Percentiles rank a stretch among this genome's conserved stretches.
These are phyloP conservation scores for Venustampulla echinocandica DNA, from an alignment of 495 filamentous ascomycete genomes.

Conservation along the genomic window DNA sequence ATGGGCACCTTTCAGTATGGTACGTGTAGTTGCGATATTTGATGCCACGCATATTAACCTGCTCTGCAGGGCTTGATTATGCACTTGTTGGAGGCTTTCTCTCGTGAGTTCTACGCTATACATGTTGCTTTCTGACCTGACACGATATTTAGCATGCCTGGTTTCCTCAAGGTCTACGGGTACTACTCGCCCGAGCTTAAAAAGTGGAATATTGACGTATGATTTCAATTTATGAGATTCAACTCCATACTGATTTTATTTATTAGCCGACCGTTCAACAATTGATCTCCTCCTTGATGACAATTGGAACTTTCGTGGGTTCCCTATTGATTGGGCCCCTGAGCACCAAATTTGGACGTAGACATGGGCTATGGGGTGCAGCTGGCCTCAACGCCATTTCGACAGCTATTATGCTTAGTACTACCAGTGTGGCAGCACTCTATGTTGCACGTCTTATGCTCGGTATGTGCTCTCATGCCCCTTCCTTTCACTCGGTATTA, in stretches of 20 bases:
- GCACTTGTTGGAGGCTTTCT: too few relatives aligned
- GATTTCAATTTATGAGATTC: conserved; percentile 30
- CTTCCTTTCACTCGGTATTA: conserved; percentile 6
- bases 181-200: conserved; percentile 4
- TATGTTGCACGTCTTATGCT: conserved; percentile 45
- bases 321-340: conserved; percentile 45
- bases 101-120: too few relatives aligned
- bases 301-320: conserved; percentile 49
- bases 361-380: conserved; percentile 33
- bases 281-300: conserved; percentile 51
- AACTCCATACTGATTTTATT: conserved; percentile 52
- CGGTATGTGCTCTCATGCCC: conserved; percentile 5
- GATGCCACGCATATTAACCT: too few relatives aligned
- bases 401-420: conserved; percentile 48
- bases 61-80: too few relatives aligned
- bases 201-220: conserved; percentile 21
- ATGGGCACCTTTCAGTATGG: too few relatives aligned
- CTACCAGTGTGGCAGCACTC: conserved; percentile 40
- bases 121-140: too few relatives aligned
- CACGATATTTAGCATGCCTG: conserved; percentile 53
- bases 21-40: too few relatives aligned
- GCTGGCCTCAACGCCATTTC: conserved; percentile 33
- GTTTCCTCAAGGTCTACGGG: conserved; percentile 35
- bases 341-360: conserved; percentile 39
- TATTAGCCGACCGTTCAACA: conserved; percentile 41